Base-by-base conservation (phyloP, 805 yeast genomes). In the Komagataella mondaviorum region DNA sequence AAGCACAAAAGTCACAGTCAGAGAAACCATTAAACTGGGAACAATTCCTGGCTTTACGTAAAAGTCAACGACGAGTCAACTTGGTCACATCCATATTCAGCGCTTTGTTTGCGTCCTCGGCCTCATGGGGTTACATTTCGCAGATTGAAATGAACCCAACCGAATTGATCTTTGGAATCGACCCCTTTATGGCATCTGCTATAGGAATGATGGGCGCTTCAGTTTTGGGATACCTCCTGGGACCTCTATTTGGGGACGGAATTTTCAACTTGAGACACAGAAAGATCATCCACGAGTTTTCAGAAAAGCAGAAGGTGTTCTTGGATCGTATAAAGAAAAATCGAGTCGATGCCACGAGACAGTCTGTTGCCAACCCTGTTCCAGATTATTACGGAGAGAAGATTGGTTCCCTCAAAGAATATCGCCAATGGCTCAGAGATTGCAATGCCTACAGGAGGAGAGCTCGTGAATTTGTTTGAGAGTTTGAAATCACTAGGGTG, bases 381-480 rank as follows among this genome's bases (percentile, higher is more conserved):
- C 96, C 97, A n/a, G 99, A 93, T 67, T 93, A 89, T 69, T 93
- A 93, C 64, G 99, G 99, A 45, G 99, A 93, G 70, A 87, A 87
- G 67, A 90, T 93, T 55, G 88, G 88, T 51, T 84, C 95, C 51
- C 68, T 91, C 62, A 78, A 79, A 58, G 90, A 81, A 57, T 93
- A 93, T 69, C 85, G 89, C 69, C 93, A 87, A 66, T 93, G 99
- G 99, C 74, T 93, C 60, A 80, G 98, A 61, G 98, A 93, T 66
- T 87, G 96, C 62, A 84, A 88, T 61, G 89, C 96, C 44, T 93
- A 85, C 72, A 80, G 83, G 64, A 80, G 90, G 71, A 88, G 87
- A 68, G 77, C 88, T 20, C 76, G 76, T 62, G 90, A 85, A 59
- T 87, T 87, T 60, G 70, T 85, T 60, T 84, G 61, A 66, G 53